Conservation (phyloP, 2,329 filamentous ascomycete species). For the Trichoderma afroharzianum region DNA sequence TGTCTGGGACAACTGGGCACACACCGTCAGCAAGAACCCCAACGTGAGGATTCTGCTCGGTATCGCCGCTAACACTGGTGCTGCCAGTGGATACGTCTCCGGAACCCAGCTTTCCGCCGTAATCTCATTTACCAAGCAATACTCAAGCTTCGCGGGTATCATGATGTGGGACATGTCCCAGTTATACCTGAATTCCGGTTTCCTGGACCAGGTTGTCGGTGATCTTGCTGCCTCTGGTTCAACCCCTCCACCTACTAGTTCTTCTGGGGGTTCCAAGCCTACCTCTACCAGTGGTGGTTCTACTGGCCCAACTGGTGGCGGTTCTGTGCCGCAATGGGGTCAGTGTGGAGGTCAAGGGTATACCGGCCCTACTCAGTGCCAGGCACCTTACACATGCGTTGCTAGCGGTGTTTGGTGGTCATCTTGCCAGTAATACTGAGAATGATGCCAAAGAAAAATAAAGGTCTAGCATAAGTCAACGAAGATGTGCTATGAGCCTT, state of each 20-base stretch:
- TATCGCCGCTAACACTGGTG: slow-evolving; percentile 52
- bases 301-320: slow-evolving; percentile 14
- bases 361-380: slow-evolving; percentile 23
- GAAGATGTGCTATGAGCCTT: not conserved
- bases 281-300: not conserved
- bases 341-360: slow-evolving; percentile 27
- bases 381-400: slow-evolving; percentile 19
- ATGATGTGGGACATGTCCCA: slow-evolving; percentile 69
- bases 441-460: not conserved
- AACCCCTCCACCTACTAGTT: not conserved
- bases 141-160: slow-evolving; percentile 60
- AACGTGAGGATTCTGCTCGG: slow-evolving; percentile 60
- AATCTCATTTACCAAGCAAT: slow-evolving; percentile 52
- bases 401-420: not conserved
- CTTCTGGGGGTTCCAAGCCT: not conserved
- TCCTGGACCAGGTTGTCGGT: slow-evolving; percentile 44
- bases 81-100: slow-evolving; percentile 53
- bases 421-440: not conserved
- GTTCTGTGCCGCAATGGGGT: slow-evolving; percentile 23
- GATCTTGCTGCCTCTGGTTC: slow-evolving; percentile 26
- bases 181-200: slow-evolving; percentile 54
- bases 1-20: slow-evolving; percentile 63
- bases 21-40: slow-evolving; percentile 51
- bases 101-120: slow-evolving; percentile 44
- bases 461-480: not conserved